phyloP scores from a whole-genome alignment of 441 rosid species.

The Adansonia madagascariensis region DNA sequence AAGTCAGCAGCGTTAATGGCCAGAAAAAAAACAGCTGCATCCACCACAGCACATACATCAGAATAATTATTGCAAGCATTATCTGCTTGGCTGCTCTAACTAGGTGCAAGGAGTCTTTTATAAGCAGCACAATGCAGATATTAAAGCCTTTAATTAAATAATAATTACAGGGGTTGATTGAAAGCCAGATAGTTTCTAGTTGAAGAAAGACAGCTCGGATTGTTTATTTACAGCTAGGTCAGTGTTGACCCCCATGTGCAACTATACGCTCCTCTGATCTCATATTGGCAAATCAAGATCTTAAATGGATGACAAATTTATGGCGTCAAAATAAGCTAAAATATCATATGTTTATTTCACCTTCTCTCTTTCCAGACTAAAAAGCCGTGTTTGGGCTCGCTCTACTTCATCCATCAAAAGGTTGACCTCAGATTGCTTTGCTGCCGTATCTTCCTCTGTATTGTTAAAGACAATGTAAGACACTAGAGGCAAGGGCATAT shows the following conservation, averaged over 20 bases:
- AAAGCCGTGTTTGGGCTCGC: conserved; percentile 94
- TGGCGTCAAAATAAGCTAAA: background rate
- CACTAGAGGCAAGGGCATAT: conserved; percentile 7
- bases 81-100: background rate
- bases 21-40: background rate
- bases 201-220: conserved; percentile 8
- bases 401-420: conserved; percentile 99
- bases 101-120: background rate
- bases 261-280: background rate
- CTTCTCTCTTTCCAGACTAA: conserved; percentile 97
- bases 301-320: background rate
- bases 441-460: conserved; percentile 90
- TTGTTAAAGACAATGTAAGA: conserved; percentile 28
- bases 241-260: background rate
- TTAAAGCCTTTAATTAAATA: background rate
- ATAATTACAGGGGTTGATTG: background rate
- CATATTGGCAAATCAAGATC: background rate
- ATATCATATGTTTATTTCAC: conserved; percentile 37
- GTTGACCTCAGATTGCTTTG: conserved; percentile 92
- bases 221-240: background rate
- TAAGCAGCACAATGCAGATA: background rate
- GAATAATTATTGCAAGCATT: background rate
- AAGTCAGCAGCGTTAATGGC: background rate
- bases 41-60: conserved; percentile 10
- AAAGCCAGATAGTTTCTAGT: conserved; percentile 4